Conservation (phyloP, 164 flowering plant species). For the Macadamia integrifolia region DNA sequence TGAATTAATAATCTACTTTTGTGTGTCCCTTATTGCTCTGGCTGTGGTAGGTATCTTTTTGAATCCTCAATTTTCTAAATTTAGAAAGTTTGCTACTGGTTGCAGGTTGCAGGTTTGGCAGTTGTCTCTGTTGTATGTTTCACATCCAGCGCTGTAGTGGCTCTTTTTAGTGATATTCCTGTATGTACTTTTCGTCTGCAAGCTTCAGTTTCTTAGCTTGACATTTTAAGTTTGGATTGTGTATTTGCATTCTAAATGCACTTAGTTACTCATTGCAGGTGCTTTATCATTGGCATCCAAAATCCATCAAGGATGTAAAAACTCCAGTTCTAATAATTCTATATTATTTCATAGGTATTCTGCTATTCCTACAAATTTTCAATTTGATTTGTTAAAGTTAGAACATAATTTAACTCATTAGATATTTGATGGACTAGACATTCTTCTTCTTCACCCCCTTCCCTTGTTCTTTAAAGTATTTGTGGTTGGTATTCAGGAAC, state of each 20-base stretch:
- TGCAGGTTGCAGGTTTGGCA: constrained; percentile 84
- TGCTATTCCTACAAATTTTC: constrained; percentile 5
- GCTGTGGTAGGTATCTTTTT: too few relatives aligned
- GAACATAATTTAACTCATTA: not conserved
- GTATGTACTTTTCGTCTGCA: constrained; percentile 35
- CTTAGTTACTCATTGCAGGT: constrained; percentile 36
- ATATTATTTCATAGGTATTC: constrained; percentile 79
- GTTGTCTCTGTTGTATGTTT: constrained; percentile 72
- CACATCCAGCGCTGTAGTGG: constrained; percentile 63
- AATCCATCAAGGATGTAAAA: constrained; percentile 23
- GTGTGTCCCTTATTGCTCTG: not conserved
- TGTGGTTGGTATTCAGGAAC: too few relatives aligned
- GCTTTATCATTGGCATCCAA: constrained; percentile 48
- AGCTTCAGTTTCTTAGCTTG: not conserved
- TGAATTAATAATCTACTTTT: not conserved
- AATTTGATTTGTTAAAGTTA: not conserved
- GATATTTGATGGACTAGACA: too few relatives aligned
- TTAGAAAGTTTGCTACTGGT: not conserved
- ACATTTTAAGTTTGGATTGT: constrained; percentile 2
- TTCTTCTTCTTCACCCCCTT: too few relatives aligned
- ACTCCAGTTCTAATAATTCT: constrained; percentile 47
- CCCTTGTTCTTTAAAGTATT: too few relatives aligned
- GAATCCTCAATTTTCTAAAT: not conserved
- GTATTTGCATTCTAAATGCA: constrained; percentile 1
- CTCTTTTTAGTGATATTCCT: constrained; percentile 64